Percentiles rank a stretch among this genome's conserved stretches.
These are phyloP conservation scores for Phytophthora sp. DNA, from an alignment of 352 stramenopile genomes.

Conservation along the genomic window DNA sequence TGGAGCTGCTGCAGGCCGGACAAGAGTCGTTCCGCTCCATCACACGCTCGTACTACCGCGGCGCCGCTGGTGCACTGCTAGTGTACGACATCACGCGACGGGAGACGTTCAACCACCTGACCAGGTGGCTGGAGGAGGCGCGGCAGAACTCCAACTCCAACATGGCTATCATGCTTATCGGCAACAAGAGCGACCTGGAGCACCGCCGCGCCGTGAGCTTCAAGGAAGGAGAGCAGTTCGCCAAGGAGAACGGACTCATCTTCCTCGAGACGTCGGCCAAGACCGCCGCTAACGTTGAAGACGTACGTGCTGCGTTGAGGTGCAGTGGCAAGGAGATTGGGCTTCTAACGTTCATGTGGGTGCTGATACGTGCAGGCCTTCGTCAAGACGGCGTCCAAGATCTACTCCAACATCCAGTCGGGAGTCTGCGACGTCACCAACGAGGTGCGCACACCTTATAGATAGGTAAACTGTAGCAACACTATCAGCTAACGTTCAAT, in stretches of 20 bases:
- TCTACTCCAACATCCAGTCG: slow-evolving; percentile 96
- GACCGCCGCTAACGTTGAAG: slow-evolving; percentile 98
- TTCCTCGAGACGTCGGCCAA: slow-evolving; percentile 99
- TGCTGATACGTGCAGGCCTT: slow-evolving; percentile 77
- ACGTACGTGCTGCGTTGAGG: slow-evolving; percentile 67
- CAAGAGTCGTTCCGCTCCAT: slow-evolving; percentile 99
- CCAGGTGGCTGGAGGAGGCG: slow-evolving; percentile 98
- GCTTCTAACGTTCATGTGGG: not conserved
- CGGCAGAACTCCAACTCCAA: slow-evolving; percentile 98
- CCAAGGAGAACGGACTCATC: slow-evolving; percentile 99
- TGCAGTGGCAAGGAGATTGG: not conserved
- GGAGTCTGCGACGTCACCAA: slow-evolving; percentile 95
- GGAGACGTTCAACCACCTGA: slow-evolving; percentile 99
- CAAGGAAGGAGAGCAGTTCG: slow-evolving; percentile 99
- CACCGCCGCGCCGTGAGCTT: slow-evolving; percentile 95
- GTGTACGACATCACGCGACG: slow-evolving; percentile 99
- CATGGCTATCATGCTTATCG: slow-evolving; percentile 99
- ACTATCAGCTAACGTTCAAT: not conserved
- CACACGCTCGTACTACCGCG: slow-evolving; percentile 99
- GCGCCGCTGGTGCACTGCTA: slow-evolving; percentile 95
- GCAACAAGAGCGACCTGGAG: slow-evolving; percentile 98
- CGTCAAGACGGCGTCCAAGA: slow-evolving; percentile 96
- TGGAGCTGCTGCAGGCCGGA: slow-evolving; percentile 86
- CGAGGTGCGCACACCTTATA: slow-evolving; percentile 61
- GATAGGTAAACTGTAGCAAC: not conserved